These are phyloP conservation scores for Colletotrichum endophyticum DNA, from an alignment of 2,329 filamentous ascomycete genomes.

Conservation along the genomic window DNA sequence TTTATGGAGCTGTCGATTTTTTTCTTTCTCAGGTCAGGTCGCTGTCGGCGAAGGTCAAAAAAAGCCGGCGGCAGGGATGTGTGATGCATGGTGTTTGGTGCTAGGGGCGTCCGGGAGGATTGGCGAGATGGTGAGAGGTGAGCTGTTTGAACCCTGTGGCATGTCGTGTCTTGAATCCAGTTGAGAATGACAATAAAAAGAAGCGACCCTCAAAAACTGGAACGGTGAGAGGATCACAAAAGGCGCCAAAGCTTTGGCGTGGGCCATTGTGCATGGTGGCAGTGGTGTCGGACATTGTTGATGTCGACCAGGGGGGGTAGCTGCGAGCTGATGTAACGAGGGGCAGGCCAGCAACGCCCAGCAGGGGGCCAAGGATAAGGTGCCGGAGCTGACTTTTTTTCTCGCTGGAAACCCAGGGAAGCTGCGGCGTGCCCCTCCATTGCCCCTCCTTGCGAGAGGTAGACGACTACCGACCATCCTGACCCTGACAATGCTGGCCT, in stretches of 20 bases:
- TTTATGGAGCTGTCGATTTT: constrained; percentile 2
- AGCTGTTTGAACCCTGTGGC: constrained; percentile 14
- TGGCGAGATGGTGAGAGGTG: neutral
- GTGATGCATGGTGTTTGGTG: neutral
- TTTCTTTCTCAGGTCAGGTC: neutral
- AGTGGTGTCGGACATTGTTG: constrained; percentile 13
- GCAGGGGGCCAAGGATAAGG: constrained; percentile 14
- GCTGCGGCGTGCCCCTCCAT: constrained; percentile 19
- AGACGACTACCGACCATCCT: neutral
- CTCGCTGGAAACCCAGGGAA: constrained; percentile 9
- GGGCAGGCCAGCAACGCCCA: constrained; percentile 9
- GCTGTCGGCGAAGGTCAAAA: neutral
- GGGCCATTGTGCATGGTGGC: constrained; percentile 4
- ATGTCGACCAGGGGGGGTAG: constrained; percentile 12
- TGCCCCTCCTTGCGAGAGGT: neutral
- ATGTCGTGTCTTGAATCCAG: constrained; percentile 15
- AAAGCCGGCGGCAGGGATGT: neutral
- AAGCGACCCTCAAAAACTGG: constrained; percentile 12
- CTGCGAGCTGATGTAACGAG: constrained; percentile 19
- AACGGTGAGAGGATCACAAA: constrained; percentile 10
- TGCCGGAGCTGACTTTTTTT: constrained; percentile 17
- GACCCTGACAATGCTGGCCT: neutral
- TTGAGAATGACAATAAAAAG: constrained; percentile 5
- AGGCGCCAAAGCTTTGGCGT: constrained; percentile 13
- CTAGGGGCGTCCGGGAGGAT: neutral